Conservation (phyloP, 2,329 filamentous ascomycete species). For the Aspergillus alliaceus region DNA sequence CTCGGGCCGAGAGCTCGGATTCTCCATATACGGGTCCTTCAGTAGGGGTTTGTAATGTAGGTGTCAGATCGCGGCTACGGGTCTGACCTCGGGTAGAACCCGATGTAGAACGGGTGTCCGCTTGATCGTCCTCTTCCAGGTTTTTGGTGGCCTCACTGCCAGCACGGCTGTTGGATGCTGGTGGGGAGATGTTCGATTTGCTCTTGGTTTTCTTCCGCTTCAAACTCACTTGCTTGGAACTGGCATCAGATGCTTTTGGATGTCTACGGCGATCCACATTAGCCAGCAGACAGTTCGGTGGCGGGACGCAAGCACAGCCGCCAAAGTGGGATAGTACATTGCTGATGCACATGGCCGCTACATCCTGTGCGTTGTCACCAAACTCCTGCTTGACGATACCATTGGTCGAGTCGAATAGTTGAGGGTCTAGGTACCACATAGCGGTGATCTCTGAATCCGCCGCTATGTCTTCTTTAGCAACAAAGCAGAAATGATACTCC, state of each 20-base stretch:
- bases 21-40: constrained; percentile 38
- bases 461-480: constrained; percentile 74
- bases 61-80: constrained; percentile 62
- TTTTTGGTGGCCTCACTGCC: constrained; percentile 58
- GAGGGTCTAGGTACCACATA: constrained; percentile 49
- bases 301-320: constrained; percentile 47
- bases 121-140: constrained; percentile 55
- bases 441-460: constrained; percentile 52
- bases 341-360: constrained; percentile 46
- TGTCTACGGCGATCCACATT: constrained; percentile 45
- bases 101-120: constrained; percentile 58
- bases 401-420: constrained; percentile 38
- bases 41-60: constrained; percentile 50
- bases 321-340: constrained; percentile 51
- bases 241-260: constrained; percentile 32
- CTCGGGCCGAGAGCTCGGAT: constrained; percentile 60
- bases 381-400: constrained; percentile 43
- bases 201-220: constrained; percentile 51
- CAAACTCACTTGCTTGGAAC: constrained; percentile 43
- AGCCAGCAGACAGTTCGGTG: constrained; percentile 40
- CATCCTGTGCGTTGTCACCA: constrained; percentile 41
- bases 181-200: constrained; percentile 53
- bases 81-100: constrained; percentile 58
- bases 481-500: constrained; percentile 90
- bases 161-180: constrained; percentile 59